phyloP scores from a whole-genome alignment of 768 basidiomycete species.

The Mycena sanguinolenta region DNA sequence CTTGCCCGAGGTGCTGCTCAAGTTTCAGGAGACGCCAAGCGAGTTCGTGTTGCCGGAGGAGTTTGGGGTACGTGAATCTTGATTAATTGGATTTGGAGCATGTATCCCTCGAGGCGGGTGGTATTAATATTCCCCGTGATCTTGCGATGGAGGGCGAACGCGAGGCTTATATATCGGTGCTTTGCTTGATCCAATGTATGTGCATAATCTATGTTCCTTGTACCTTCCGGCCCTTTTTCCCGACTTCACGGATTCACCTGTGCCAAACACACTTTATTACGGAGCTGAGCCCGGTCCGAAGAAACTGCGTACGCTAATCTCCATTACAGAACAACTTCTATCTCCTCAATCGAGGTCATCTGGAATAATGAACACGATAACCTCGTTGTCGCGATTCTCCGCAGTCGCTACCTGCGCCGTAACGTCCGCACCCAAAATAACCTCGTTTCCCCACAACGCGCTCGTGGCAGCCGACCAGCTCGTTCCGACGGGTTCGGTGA shows the following conservation, averaged over 20 bases:
- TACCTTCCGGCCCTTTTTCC: too few relatives aligned
- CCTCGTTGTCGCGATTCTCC: conserved; percentile 8
- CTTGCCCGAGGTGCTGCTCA: neutral
- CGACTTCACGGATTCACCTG: too few relatives aligned
- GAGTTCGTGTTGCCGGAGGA: neutral
- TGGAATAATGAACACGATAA: conserved; percentile 7
- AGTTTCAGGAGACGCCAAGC: neutral
- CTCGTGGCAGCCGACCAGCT: conserved; percentile 26
- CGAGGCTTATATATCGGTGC: too few relatives aligned
- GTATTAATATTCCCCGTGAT: neutral
- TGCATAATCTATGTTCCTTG: too few relatives aligned
- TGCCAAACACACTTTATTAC: too few relatives aligned
- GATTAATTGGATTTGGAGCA: neutral
- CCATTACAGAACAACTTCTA: neutral
- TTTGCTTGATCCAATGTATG: too few relatives aligned
- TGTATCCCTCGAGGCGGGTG: neutral
- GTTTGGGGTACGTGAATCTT: too few relatives aligned
- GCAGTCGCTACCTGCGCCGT: conserved; percentile 1
- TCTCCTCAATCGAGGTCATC: conserved; percentile 7
- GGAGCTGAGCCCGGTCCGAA: too few relatives aligned
- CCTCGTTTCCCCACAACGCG: conserved; percentile 17
- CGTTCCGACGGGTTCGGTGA: conserved; percentile 20
- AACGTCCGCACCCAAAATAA: conserved; percentile 1
- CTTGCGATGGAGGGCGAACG: too few relatives aligned
- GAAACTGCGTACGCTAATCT: too few relatives aligned